Evolutionary conservation across 495 filamentous ascomycete genomes (phyloP).

Genomic region (Aspergillus campestris): DNA sequence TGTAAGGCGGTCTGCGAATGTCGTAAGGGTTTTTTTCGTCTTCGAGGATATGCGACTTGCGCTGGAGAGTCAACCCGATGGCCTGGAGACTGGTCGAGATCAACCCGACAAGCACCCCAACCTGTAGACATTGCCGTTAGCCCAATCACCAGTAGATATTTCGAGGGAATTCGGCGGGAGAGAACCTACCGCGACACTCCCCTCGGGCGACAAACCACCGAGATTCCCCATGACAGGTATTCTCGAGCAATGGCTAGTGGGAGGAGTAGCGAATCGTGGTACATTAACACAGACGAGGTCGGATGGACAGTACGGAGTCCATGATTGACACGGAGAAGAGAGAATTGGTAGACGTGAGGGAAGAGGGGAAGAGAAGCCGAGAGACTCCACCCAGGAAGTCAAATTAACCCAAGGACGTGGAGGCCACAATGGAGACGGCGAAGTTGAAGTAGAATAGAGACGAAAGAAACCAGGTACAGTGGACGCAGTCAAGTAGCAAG

Average conservation of each 20-base stretch:
- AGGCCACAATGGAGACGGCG: background rate
- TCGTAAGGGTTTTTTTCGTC: conserved; percentile 83
- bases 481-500: too few species aligned
- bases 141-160: background rate
- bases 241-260: conserved; percentile 22
- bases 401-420: background rate
- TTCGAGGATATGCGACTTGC: conserved; percentile 96
- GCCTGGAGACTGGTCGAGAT: conserved; percentile 90
- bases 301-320: conserved; percentile 16
- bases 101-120: conserved; percentile 89
- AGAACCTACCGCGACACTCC: conserved; percentile 71
- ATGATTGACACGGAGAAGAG: conserved; percentile 11
- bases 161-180: background rate
- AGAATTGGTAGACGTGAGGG: background rate
- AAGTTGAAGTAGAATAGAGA: background rate
- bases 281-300: conserved; percentile 13
- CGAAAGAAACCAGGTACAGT: too few species aligned
- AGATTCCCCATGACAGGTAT: conserved; percentile 57
- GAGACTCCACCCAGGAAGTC: background rate
- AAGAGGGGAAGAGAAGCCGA: conserved; percentile 1
- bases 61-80: conserved; percentile 92
- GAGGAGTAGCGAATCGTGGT: conserved; percentile 10
- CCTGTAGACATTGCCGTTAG: conserved; percentile 35
- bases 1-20: conserved; percentile 75
- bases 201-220: conserved; percentile 75